Base-by-base conservation (phyloP, 1,284 basidiomycete genomes). In the Anthracocystis panici-leucophaei region DNA sequence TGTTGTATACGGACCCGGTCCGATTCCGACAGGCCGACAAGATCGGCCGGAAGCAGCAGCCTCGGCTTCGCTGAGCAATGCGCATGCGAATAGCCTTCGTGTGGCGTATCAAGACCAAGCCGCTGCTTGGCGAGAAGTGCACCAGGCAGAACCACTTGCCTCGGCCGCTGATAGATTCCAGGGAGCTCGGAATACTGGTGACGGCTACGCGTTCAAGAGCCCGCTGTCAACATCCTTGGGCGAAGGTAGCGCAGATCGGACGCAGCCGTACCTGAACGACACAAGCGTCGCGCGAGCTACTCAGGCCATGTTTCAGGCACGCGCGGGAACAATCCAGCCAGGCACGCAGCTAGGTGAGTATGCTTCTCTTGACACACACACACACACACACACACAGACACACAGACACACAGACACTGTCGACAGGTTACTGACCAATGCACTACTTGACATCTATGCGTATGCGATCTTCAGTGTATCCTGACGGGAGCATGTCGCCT, bases 101-200 rank as follows among this genome's bases (percentile, higher is more conserved):
- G n/a, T 49, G 18, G 49, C 49, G 31, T 33, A 33, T 35, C 49
- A 50, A 14, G 49, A 50, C 25, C 51, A 29, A 23, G 35, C 49
- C 5, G 2, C 27, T 11, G 11, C n/a, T n/a, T 20, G 48, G 48
- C 27, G n/a, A 20, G 29, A 16, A 16, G 3, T 16, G 10, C n/a
- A 1, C 4, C 16, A 29, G 8, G 25, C 29, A 12, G 29, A 31
- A 5, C 14, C 35, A 38, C 31, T 31, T 4, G 38, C 25, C 2
- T 20, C 38, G 16, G 23, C 38, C 16, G 8, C 51, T 16, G 35
- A 9, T 1, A 0, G 21, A 5, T 12, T n/a, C 5, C 23, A 41
- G 2, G 51, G 8, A 18, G 25, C 18, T 38, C 23, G 23, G 6
- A 21, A 23, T 20, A 16, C 5, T 14, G 29, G 20, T 23, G 50